Evolutionary conservation across 169 alveolate species (phyloP).

Genomic region (Cryptosporidium canis): DNA sequence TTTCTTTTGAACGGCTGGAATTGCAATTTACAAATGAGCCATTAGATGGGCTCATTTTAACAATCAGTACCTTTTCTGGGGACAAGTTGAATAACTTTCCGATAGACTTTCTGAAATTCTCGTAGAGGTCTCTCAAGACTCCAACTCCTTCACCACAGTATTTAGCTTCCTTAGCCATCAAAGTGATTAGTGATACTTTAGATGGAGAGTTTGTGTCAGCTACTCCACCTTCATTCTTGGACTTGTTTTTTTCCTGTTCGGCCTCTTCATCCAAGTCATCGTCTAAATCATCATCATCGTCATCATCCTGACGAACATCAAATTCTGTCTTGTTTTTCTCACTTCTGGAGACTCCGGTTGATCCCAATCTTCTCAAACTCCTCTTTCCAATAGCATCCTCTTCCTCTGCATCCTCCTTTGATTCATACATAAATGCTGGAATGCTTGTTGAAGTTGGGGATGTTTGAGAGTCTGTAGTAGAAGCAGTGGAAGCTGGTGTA

Average conservation of each 20-base stretch:
- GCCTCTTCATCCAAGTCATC: background rate
- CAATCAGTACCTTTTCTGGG: background rate
- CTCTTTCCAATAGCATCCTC: background rate
- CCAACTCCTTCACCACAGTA: background rate
- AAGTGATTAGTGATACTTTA: background rate
- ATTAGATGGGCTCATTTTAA: conserved; percentile 28
- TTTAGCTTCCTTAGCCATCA: background rate
- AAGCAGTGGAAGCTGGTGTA: background rate
- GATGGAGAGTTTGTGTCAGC: background rate
- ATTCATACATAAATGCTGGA: background rate
- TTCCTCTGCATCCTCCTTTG: background rate
- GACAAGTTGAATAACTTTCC: conserved; percentile 15
- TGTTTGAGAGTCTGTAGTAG: background rate
- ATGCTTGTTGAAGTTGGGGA: background rate
- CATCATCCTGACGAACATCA: no score
- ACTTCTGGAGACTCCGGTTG: background rate
- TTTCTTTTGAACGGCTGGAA: background rate
- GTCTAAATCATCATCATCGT: background rate
- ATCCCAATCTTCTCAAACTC: background rate
- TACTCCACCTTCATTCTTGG: background rate
- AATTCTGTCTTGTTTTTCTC: background rate
- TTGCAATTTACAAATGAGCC: background rate
- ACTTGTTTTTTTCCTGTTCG: background rate
- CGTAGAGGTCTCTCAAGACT: background rate
- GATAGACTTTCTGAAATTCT: background rate